Evolutionary conservation across 2,329 filamentous ascomycete genomes (phyloP), one percentile per base, ranked within the genome.

Genomic region (Tricladium varicosporioides): DNA sequence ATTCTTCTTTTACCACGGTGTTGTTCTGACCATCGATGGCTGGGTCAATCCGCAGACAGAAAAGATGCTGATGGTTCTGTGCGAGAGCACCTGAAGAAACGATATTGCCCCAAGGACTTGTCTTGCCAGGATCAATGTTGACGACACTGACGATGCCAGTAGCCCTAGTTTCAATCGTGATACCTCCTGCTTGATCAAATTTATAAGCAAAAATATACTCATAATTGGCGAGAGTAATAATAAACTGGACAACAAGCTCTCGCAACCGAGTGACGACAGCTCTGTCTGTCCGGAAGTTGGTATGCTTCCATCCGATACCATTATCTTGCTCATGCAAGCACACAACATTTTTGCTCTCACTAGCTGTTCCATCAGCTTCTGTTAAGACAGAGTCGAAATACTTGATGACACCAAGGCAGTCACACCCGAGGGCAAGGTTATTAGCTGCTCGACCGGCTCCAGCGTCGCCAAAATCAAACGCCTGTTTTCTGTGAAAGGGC

Each of bases 281-380:
- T 1, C 82, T 78, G 27, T 78, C 76, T 0, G 84, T 88, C 2
- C 85, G 77, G 74, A 81, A 87, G 72, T 89, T 88, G 5, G 84
- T 87, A 71, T 88, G 86, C 67, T 89, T 88, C 84, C 85, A 88
- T 5, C 79, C 78, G 44, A 89, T 86, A 5, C 86, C 86, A 53
- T 83, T 80, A 63, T 89, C 86, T 66, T 87, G 82, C 68, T 89
- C 86, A 65, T 89, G 86, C 3, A 89, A 72, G 65, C 86, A 89
- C 54, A 88, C 75, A 5, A 86, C 84, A 60, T 88, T 88, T 14
- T 77, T 78, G 22, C 78, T 76, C 1, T 75, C 64, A 7, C 75
- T 78, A 0, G 83, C 78, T 48, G 78, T 76, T 2, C 86, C 86
- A 49, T 82, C 73, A 5, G 78, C 67, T 10, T 77, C 75, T 0